Evolutionary conservation across 2,329 filamentous ascomycete genomes (phyloP).

Genomic region (Fusarium liriodendri): DNA sequence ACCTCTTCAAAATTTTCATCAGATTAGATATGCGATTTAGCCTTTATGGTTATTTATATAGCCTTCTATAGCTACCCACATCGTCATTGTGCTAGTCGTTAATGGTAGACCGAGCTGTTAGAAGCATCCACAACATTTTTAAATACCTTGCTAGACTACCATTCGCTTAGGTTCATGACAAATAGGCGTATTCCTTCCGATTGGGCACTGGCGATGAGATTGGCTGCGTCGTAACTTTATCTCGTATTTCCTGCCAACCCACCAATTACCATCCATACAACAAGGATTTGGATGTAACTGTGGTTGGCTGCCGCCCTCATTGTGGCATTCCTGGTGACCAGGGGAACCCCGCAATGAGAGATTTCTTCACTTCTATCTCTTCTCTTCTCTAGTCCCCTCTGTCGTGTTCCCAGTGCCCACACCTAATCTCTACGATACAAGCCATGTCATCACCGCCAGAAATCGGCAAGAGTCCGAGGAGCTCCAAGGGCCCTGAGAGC

Average conservation of each 20-base stretch:
- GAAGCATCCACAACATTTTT: neutral
- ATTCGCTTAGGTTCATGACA: neutral
- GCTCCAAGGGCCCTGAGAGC: neutral
- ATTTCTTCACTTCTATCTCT: neutral
- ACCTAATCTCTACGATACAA: neutral
- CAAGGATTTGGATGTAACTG: neutral
- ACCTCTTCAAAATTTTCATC: neutral
- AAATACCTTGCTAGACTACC: neutral
- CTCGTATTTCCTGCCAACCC: neutral
- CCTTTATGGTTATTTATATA: neutral
- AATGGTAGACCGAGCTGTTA: neutral
- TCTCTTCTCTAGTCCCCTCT: neutral
- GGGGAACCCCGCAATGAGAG: neutral
- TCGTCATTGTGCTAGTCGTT: neutral
- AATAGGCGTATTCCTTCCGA: neutral
- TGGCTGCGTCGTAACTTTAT: neutral
- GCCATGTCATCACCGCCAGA: neutral
- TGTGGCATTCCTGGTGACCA: neutral
- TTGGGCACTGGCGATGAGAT: neutral
- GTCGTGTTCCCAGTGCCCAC: neutral
- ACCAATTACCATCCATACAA: neutral
- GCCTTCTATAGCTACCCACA: neutral
- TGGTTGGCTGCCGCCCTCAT: neutral
- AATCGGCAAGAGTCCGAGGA: neutral
- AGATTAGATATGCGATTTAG: neutral